A percentile compares a stretch with the other conserved stretches of the same genome.
These are phyloP conservation scores for Solidago caesia DNA, from an alignment of 129 eudicot species.

Conservation along the genomic window DNA sequence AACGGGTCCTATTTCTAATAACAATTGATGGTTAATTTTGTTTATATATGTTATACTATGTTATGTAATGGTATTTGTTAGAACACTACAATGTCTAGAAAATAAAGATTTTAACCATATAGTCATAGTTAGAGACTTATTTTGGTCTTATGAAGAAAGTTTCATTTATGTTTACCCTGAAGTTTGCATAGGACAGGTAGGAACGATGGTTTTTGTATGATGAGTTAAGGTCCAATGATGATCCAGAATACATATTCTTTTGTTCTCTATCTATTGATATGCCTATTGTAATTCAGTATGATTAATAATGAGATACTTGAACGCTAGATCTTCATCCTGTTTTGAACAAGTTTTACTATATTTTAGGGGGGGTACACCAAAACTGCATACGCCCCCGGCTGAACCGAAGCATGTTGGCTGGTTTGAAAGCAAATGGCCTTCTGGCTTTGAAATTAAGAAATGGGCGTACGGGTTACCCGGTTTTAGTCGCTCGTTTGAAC, in stretches of 20 bases:
- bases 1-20: neutral
- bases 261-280: neutral
- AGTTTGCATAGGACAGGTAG: neutral
- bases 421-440: no score
- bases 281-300: neutral
- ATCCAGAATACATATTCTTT: neutral
- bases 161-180: neutral
- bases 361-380: neutral
- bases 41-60: no score
- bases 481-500: no score
- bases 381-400: no score
- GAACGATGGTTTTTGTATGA: neutral
- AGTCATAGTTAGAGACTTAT: neutral
- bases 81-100: neutral
- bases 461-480: no score
- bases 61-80: no score
- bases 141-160: neutral
- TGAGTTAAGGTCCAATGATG: neutral
- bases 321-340: neutral
- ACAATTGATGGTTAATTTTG: neutral
- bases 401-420: no score
- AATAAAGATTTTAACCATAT: neutral
- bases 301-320: neutral
- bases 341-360: conserved; percentile 2
- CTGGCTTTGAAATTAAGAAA: no score